Evolutionary conservation across 202 grass and related monocot species (phyloP), one percentile per base, ranked within the genome.

Genomic region (Hordeum pubiflorum): DNA sequence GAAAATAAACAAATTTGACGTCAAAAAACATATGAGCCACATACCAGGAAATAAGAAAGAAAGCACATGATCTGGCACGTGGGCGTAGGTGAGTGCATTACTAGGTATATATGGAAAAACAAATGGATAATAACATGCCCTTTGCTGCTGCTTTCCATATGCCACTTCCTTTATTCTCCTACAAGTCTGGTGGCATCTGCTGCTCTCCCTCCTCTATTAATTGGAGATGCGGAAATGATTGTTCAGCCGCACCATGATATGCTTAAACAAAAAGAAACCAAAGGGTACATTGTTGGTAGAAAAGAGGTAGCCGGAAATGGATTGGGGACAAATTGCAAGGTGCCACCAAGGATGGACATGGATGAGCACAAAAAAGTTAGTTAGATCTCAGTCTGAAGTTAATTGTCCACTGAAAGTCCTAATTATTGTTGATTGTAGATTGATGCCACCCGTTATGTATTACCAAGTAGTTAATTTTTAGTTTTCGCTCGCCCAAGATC

Each of bases 351-450:
- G 29, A 31, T 31, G 29, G 29, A 31, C 29, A 31, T 31, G 29
- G 3, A 31, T 31, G 29, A 31, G 29, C 29, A 31, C 29, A 31
- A 31, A 31, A 31, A 31, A 31, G 29, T 37, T 20, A 36, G 10
- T n/a, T 20, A 11, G 20, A 44, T 82, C 14, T 56, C 9, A 2
- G 54, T 82, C 57, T 12, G 33, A 29, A 63, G 52, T 62, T 57
- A 32, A 63, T 27, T 81, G 56, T 48, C 77, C 63, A 71, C 86
- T 71, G 82, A 84, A 85, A 85, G 82, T 17, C 0, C 6, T 41
- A 5, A 65, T 84, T 75, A 76, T 76, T 80, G 10, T 31, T 3
- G 29, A 31, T 31, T 31, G 1, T 4, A 43, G 54, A 81, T 63
- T 40, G 10, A 36, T 75, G 38, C 14, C 13, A 26, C 0, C 24